These are phyloP conservation scores for Raffaelea arxii DNA, from an alignment of 2,329 filamentous ascomycete species.

Conservation along the genomic window DNA sequence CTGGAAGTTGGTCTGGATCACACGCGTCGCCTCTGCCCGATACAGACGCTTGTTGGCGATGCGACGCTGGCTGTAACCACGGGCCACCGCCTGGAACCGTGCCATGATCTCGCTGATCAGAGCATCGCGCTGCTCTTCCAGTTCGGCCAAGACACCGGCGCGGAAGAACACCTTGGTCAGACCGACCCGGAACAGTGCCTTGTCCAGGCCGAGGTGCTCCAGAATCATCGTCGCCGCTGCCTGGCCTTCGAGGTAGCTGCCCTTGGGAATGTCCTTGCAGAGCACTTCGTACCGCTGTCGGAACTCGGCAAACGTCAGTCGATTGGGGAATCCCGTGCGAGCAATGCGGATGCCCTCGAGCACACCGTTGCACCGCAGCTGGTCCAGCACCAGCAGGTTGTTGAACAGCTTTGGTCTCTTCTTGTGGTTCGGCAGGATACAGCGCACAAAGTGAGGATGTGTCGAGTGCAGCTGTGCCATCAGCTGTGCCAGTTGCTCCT, in stretches of 20 bases:
- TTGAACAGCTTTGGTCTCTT: constrained; percentile 91
- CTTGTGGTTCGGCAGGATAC: constrained; percentile 96
- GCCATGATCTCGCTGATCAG: constrained; percentile 92
- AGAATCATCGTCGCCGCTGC: constrained; percentile 77
- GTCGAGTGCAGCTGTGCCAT: constrained; percentile 94
- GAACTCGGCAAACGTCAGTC: constrained; percentile 87
- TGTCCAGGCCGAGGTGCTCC: constrained; percentile 78
- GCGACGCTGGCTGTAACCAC: constrained; percentile 81
- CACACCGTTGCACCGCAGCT: constrained; percentile 97
- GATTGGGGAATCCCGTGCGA: constrained; percentile 91
- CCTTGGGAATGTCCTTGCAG: constrained; percentile 39
- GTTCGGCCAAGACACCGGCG: constrained; percentile 86
- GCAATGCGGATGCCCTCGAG: constrained; percentile 98
- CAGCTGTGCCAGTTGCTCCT: constrained; percentile 92
- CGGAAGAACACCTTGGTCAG: constrained; percentile 98
- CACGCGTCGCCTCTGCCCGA: constrained; percentile 83
- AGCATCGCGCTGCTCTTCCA: constrained; percentile 90
- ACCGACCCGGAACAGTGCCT: constrained; percentile 80
- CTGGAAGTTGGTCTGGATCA: constrained; percentile 90
- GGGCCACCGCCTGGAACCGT: constrained; percentile 81
- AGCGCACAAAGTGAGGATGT: constrained; percentile 95
- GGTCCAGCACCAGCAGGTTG: constrained; percentile 86
- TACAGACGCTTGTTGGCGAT: constrained; percentile 90
- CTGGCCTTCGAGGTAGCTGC: constrained; percentile 73
- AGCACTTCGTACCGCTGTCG: constrained; percentile 92